Evolutionary conservation across 768 basidiomycete genomes (phyloP).

Genomic region (Tricholoma bakamatsutake): DNA sequence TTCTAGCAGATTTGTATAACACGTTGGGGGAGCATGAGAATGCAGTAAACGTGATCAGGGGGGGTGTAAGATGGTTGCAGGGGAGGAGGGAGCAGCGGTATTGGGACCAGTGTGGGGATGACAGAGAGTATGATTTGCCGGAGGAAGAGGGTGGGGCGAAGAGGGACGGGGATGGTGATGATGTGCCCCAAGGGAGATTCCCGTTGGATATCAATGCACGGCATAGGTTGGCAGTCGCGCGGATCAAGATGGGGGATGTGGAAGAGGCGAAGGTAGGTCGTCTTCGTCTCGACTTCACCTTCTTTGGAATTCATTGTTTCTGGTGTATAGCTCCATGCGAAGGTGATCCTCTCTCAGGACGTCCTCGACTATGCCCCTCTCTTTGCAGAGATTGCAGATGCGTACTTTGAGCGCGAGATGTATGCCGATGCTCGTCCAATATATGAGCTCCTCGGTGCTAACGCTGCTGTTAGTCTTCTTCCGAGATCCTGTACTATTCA

Average conservation of each 20-base stretch:
- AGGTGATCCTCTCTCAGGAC: slow-evolving; percentile 64
- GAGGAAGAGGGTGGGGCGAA: slow-evolving; percentile 19
- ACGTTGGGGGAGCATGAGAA: slow-evolving; percentile 60
- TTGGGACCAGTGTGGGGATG: slow-evolving; percentile 88
- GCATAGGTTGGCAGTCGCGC: slow-evolving; percentile 75
- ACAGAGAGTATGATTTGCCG: slow-evolving; percentile 77
- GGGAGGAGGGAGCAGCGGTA: slow-evolving; percentile 64
- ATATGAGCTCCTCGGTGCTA: slow-evolving; percentile 71
- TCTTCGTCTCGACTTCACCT: neutral
- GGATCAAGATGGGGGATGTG: slow-evolving; percentile 73
- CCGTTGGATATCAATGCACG: slow-evolving; percentile 72
- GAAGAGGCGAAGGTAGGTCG: slow-evolving; percentile 73
- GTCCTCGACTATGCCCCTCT: slow-evolving; percentile 71
- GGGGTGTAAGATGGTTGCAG: slow-evolving; percentile 89
- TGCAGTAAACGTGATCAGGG: slow-evolving; percentile 63
- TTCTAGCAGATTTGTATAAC: slow-evolving; percentile 82
- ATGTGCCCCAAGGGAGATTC: slow-evolving; percentile 51
- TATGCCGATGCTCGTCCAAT: slow-evolving; percentile 76
- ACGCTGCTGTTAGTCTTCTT: slow-evolving; percentile 52
- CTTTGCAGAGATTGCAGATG: slow-evolving; percentile 82
- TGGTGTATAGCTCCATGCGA: slow-evolving; percentile 62
- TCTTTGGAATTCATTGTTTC: neutral
- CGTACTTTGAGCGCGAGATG: slow-evolving; percentile 70
- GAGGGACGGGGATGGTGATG: slow-evolving; percentile 29
- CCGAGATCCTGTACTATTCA: neutral